phyloP scores from a whole-genome alignment of 176 grass and related monocot genomes.

The Carex littledalei region DNA sequence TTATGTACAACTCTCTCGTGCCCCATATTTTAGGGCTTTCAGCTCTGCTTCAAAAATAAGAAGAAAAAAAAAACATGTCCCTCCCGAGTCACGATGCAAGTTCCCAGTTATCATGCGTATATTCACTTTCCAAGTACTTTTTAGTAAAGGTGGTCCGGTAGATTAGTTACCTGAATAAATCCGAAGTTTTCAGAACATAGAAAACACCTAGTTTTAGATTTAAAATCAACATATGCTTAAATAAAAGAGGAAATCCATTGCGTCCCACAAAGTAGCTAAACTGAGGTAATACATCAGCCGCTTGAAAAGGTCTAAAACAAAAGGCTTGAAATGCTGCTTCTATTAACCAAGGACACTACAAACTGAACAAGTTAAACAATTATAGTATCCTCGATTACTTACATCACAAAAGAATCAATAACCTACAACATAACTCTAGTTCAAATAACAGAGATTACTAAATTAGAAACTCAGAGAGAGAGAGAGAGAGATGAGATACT shows the following conservation, averaged over 20 bases:
- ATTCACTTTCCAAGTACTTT: not conserved
- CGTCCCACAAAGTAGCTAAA: not conserved
- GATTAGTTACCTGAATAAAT: not conserved
- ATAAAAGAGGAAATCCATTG: not conserved
- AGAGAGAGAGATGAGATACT: not conserved
- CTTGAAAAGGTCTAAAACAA: not conserved
- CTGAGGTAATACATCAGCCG: not conserved
- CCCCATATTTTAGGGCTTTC: no score
- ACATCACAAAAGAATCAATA: conserved; percentile 22
- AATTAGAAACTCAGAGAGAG: not conserved
- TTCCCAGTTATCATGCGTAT: not conserved
- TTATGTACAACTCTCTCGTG: no score
- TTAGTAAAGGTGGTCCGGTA: not conserved
- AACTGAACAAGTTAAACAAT: not conserved
- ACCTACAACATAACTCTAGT: conserved; percentile 17
- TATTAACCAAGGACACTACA: conserved; percentile 17
- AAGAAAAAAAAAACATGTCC: no score
- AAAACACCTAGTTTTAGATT: not conserved
- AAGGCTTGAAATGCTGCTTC: not conserved
- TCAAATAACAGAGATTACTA: conserved; percentile 10
- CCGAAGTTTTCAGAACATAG: not conserved
- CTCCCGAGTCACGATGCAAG: not conserved
- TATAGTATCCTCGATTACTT: conserved; percentile 11
- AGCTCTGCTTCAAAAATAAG: no score
- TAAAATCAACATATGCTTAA: not conserved